Evolutionary conservation across 768 basidiomycete genomes (phyloP), one percentile per base, ranked within the genome.

Genomic region (Rhizopogon vulgaris): DNA sequence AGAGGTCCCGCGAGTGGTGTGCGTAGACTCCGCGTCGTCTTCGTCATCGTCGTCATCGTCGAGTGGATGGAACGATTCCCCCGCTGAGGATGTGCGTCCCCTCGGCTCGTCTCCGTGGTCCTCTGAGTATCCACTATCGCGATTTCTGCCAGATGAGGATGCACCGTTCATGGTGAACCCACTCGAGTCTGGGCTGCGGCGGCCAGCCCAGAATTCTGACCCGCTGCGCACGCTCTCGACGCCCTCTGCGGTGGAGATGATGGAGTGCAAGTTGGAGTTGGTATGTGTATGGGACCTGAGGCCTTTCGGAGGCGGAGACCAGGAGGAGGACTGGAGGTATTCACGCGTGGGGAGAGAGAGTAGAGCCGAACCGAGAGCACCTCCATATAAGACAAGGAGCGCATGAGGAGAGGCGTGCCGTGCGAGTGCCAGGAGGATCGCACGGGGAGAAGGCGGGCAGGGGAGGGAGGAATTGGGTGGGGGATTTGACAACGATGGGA

Each of bases 261-360:
- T 54, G n/a, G 55, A 49, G 1, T 55, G 52, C 3, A 50, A 39
- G 39, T 36, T 52, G 2, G 64, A 68, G 9, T 15, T 22, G 40
- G 49, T 50, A 45, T 63, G 62, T 15, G 56, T 57, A 48, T 61
- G 54, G 39, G 55, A 58, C 24, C 56, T 57, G 9, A 12, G 48
- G 17, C 36, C 32, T 43, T 62, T 52, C 24, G 65, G 51, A 37
- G 46, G 48, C 32, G 66, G 60, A 1, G 69, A 79, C 88, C 90
- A 92, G 1, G 85, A 83, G 0, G 87, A 89, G 57, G 83, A 84
- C 57, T 93, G 90, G 63, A 90, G 88, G 66, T 92, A 93, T 59
- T 93, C 90, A 57, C 79, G 78, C 0, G 90, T 91, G 0, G 90
- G 90, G 6, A 92, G 67, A 14, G 86, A 89, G 49, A 92, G 76